phyloP scores from a whole-genome alignment of 306 rosid species.

The Cicer yamashitae region DNA sequence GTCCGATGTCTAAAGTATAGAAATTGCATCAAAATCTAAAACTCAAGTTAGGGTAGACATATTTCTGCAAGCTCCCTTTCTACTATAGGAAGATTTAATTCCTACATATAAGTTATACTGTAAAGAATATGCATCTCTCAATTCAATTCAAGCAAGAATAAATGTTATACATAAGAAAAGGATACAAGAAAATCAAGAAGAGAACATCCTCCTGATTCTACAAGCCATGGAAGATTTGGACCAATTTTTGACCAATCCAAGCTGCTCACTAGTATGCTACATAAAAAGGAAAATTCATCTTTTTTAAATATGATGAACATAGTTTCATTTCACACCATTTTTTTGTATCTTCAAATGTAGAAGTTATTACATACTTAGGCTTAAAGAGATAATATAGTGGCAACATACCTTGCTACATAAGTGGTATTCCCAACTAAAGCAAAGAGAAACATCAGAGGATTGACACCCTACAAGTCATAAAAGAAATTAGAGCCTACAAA shows the following conservation, averaged over 20 bases:
- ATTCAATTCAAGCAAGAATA: background rate
- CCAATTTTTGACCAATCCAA: constrained; percentile 67
- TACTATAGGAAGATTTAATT: background rate
- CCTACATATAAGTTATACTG: background rate
- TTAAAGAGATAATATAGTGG: background rate
- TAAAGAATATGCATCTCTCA: background rate
- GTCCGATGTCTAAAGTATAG: constrained; percentile 46
- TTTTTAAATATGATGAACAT: constrained; percentile 19
- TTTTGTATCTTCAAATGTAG: constrained; percentile 2
- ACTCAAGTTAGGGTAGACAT: constrained; percentile 43
- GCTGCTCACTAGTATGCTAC: constrained; percentile 73
- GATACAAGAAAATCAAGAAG: constrained; percentile 80
- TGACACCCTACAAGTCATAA: constrained; percentile 68
- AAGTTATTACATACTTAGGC: background rate
- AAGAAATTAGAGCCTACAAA: background rate
- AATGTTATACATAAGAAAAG: constrained; percentile 38
- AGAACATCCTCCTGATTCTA: constrained; percentile 77
- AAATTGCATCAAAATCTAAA: constrained; percentile 66
- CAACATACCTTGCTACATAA: constrained; percentile 69
- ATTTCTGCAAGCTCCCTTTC: background rate
- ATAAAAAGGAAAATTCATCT: constrained; percentile 18
- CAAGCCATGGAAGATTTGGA: constrained; percentile 90
- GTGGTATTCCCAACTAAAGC: constrained; percentile 76
- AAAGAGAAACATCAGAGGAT: constrained; percentile 78
- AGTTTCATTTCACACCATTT: constrained; percentile 14